Evolutionary conservation across 352 stramenopile species (phyloP).

Genomic region (Globisporangium ultimum): DNA sequence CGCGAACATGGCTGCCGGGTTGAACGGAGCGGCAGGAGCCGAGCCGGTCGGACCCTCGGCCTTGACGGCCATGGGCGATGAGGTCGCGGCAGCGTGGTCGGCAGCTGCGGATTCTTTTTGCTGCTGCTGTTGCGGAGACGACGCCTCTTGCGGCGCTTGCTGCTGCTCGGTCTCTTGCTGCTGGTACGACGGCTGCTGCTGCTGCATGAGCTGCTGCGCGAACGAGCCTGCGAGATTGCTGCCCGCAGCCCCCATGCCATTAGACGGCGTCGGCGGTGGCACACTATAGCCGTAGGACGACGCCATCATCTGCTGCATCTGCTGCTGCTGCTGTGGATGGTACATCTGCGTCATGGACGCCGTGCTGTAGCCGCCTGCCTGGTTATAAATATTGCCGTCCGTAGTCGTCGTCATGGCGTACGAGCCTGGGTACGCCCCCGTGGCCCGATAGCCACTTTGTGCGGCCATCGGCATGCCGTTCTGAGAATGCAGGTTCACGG

Average conservation of each 20-base stretch:
- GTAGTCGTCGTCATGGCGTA: constrained; percentile 19
- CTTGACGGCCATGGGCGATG: constrained; percentile 10
- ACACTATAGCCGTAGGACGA: constrained; percentile 14
- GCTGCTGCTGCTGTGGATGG: constrained; percentile 10
- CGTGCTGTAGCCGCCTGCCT: constrained; percentile 24
- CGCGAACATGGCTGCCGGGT: constrained; percentile 61
- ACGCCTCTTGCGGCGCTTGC: constrained; percentile 21
- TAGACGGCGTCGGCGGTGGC: constrained; percentile 8
- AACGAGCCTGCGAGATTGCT: constrained; percentile 32
- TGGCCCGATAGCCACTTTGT: neutral
- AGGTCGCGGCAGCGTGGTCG: constrained; percentile 12
- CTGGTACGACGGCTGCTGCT: constrained; percentile 16
- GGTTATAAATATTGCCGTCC: constrained; percentile 42
- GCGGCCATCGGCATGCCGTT: constrained; percentile 3
- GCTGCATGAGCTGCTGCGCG: constrained; percentile 30
- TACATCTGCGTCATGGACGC: constrained; percentile 34
- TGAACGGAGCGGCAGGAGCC: constrained; percentile 19
- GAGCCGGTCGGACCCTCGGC: neutral
- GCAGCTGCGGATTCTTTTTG: constrained; percentile 14
- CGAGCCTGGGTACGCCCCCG: neutral
- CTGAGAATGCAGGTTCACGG: constrained; percentile 27
- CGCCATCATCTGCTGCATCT: constrained; percentile 23
- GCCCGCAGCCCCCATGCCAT: constrained; percentile 10
- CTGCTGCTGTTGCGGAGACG: constrained; percentile 16
- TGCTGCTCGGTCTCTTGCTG: constrained; percentile 15